Evolutionary conservation across 228 moss, liverwort and hornwort genomes (phyloP), one percentile per base, ranked within the genome.

Genomic region (Sphagnum magellanicum): DNA sequence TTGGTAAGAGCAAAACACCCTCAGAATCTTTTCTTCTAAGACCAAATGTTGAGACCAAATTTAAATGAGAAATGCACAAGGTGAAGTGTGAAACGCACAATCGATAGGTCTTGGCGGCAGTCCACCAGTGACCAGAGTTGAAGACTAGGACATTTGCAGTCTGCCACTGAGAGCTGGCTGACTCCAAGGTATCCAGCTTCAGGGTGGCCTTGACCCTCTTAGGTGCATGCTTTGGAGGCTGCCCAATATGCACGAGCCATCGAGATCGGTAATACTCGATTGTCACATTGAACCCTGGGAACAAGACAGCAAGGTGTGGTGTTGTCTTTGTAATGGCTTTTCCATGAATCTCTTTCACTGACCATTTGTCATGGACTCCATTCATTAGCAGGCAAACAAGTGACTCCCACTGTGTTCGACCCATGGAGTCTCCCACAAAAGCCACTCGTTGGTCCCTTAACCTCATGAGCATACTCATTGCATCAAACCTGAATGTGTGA

Each of bases 71-170:
- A 32, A 32, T 32, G 32, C 12, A 55, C 12, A 8, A 2, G 55
- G 55, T 12, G 12, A 55, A 12, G 55, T 55, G 12, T 8, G 9
- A 55, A 55, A 55, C 55, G 2, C 72, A 87, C 87, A 78, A 83
- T 52, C 74, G 87, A 67, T 82, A 87, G 50, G 98, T 98, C 79
- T 93, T 92, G 48, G 70, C 57, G 9, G 69, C 57, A 48, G 86
- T 87, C 98, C 98, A 98, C 98, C 98, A 98, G 73, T 98, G 98
- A 53, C 98, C 98, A 49, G 90, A 90, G 71, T 93, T 98, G 70
- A 98, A 87, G 8, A 98, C 72, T 66, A 98, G 71, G 16, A 98
- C 70, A 74, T 94, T 82, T 5, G 98, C 93, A 50, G 78, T 59
- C 65, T 75, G 72, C 76, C 90, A 80, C 8, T 32, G 78, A 48